Percentiles rank a stretch among this genome's conserved stretches.
These are phyloP conservation scores for Mercurialis annua DNA, from an alignment of 345 rosid species.

Conservation along the genomic window DNA sequence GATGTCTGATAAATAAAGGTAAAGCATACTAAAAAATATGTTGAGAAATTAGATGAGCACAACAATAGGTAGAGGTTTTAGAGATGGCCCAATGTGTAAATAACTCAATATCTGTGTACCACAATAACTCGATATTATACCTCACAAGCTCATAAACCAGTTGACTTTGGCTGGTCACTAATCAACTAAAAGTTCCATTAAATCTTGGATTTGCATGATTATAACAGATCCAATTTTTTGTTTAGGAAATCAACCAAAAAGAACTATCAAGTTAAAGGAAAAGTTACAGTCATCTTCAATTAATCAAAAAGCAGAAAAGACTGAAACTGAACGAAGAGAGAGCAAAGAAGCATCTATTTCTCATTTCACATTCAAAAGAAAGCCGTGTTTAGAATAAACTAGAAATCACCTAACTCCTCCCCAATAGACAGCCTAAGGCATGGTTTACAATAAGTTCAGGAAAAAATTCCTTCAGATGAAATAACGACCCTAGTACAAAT, in stretches of 20 bases:
- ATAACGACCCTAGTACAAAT: neutral
- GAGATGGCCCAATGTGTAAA: neutral
- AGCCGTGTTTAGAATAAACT: neutral
- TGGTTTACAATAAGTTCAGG: too few species aligned
- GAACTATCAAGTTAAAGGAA: neutral
- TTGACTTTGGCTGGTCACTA: neutral
- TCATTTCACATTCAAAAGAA: neutral
- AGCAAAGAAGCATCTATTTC: neutral
- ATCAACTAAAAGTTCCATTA: neutral
- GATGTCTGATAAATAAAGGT: neutral
- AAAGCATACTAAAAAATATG: neutral
- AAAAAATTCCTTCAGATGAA: neutral
- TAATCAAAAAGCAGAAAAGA: neutral
- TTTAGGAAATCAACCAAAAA: neutral
- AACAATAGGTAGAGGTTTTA: neutral
- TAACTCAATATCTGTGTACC: neutral
- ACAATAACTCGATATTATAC: neutral
- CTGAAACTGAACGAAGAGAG: neutral
- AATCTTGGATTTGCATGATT: neutral
- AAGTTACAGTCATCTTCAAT: neutral
- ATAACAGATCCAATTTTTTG: neutral
- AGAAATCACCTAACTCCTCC: neutral
- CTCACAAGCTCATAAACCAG: slow-evolving; percentile 2
- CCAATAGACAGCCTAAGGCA: neutral
- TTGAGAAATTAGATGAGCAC: neutral